Conservation (phyloP, 1,284 basidiomycete species). For the Moesziomyces globuligerus region DNA sequence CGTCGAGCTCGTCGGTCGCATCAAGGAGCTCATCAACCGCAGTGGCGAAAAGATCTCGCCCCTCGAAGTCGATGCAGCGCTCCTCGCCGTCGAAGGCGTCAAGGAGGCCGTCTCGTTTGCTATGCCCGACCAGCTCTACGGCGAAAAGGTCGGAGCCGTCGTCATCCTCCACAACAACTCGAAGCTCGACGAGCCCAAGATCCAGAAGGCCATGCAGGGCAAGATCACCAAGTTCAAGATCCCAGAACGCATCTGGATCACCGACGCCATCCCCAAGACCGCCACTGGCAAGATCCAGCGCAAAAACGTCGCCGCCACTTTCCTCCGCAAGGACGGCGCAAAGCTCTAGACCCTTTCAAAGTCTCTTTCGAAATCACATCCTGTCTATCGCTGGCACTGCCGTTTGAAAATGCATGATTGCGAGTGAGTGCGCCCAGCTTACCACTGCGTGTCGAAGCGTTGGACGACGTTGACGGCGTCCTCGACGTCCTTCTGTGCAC, state of each 20-base stretch:
- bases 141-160: conserved; percentile 67
- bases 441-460: conserved; percentile 57
- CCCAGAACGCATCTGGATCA: conserved; percentile 67
- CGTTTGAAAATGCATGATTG: too few species aligned
- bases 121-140: conserved; percentile 66
- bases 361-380: too few species aligned
- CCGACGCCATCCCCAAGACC: conserved; percentile 68
- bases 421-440: conserved; percentile 2
- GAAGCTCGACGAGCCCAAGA: conserved; percentile 49
- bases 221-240: conserved; percentile 68
- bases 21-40: conserved; percentile 67
- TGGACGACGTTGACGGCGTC: conserved; percentile 55
- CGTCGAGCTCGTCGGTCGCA: conserved; percentile 69
- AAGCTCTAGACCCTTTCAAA: conserved; percentile 18
- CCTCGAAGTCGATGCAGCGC: conserved; percentile 73
- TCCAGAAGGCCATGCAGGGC: conserved; percentile 55
- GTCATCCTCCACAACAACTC: conserved; percentile 60
- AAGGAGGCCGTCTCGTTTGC: conserved; percentile 71
- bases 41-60: conserved; percentile 78
- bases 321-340: conserved; percentile 50
- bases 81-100: conserved; percentile 71
- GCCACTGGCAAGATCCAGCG: conserved; percentile 66
- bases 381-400: too few species aligned
- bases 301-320: conserved; percentile 59
- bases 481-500: conserved; percentile 62